These are phyloP conservation scores for Phytophthora palmivora DNA, from an alignment of 352 stramenopile genomes.

Conservation along the genomic window DNA sequence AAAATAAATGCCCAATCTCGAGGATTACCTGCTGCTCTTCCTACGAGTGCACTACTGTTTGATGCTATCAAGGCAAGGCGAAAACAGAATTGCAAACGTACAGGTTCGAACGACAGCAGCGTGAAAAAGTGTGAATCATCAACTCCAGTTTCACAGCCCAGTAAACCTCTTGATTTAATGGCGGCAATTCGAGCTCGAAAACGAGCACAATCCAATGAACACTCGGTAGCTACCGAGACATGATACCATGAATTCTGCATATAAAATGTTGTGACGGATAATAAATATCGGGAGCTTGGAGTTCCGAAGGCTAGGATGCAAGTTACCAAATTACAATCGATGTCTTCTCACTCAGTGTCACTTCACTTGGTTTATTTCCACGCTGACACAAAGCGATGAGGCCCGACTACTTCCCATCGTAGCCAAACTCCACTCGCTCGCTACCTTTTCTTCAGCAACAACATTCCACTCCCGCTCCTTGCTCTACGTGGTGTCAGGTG, in stretches of 20 bases:
- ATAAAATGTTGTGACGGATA: constrained; percentile 13
- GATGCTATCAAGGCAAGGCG: constrained; percentile 52
- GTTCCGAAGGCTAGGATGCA: constrained; percentile 21
- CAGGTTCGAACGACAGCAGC: constrained; percentile 1
- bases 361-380: constrained; percentile 24
- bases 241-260: constrained; percentile 14
- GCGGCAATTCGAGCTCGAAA: constrained; percentile 71
- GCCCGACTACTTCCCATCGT: constrained; percentile 6
- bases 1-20: not conserved
- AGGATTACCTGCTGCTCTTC: constrained; percentile 1
- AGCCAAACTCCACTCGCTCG: constrained; percentile 6
- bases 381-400: not conserved
- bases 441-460: constrained; percentile 14
- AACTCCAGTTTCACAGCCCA: not conserved
- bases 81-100: constrained; percentile 30
- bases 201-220: constrained; percentile 22
- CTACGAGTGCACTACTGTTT: constrained; percentile 52
- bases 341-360: constrained; percentile 29
- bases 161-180: constrained; percentile 55
- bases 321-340: constrained; percentile 13
- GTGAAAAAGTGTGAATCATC: not conserved
- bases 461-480: constrained; percentile 11
- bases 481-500: not conserved
- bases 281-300: not conserved
- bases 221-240: not conserved